Conservation (phyloP, 2,329 filamentous ascomycete species). For the Fusarium heterosporum region DNA sequence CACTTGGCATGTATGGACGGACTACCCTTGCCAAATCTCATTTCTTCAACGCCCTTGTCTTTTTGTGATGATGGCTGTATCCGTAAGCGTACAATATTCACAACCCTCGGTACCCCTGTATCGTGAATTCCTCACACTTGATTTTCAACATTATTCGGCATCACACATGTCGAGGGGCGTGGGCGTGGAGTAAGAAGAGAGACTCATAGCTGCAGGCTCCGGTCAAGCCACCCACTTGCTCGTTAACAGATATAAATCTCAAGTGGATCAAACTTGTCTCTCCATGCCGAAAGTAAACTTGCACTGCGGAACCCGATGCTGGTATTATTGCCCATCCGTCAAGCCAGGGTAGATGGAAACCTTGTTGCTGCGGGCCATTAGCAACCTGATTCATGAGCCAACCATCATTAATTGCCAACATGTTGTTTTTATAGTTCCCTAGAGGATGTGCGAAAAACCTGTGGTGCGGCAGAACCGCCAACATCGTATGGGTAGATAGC, state of each 20-base stretch:
- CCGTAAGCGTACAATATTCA: constrained; percentile 31
- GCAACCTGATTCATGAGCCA: constrained; percentile 17
- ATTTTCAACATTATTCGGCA: constrained; percentile 9
- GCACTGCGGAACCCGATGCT: constrained; percentile 21
- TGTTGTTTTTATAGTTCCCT: constrained; percentile 13
- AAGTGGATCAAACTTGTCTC: constrained; percentile 41
- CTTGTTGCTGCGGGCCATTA: constrained; percentile 14
- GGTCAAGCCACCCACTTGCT: constrained; percentile 27
- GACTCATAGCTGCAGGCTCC: constrained; percentile 13
- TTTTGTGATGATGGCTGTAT: constrained; percentile 21
- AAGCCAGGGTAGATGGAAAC: constrained; percentile 17
- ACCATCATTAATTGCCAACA: constrained; percentile 14
- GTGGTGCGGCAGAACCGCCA: not conserved
- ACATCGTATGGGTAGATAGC: not conserved
- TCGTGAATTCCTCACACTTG: constrained; percentile 36
- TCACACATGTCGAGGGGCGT: constrained; percentile 23
- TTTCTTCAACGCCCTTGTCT: constrained; percentile 19
- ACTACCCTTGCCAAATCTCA: constrained; percentile 31
- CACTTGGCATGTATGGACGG: not conserved
- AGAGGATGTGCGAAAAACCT: constrained; percentile 6
- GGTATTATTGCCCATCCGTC: constrained; percentile 1
- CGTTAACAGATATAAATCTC: constrained; percentile 35
- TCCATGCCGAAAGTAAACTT: constrained; percentile 28
- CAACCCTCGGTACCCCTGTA: constrained; percentile 30
- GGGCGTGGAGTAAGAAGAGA: constrained; percentile 17